These are phyloP conservation scores for Apostasia ramifera DNA, from an alignment of 106 monocot genomes.

Conservation along the genomic window DNA sequence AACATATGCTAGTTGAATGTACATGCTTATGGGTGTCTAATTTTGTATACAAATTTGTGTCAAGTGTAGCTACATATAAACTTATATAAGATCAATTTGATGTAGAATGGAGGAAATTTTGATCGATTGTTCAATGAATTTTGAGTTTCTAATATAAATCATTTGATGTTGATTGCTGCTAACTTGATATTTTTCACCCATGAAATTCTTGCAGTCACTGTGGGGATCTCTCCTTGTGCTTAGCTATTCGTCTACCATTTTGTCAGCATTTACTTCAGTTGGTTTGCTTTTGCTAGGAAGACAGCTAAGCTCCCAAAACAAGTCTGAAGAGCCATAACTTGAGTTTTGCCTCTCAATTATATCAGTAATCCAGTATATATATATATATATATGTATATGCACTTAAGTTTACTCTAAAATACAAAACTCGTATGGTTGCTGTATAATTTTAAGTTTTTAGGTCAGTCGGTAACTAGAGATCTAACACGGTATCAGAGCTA, in stretches of 20 bases:
- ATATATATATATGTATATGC: no score
- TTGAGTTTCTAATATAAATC: no score
- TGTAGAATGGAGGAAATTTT: not conserved
- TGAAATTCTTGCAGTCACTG: constrained; percentile 47
- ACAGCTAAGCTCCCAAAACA: constrained; percentile 37
- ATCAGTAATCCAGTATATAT: no score
- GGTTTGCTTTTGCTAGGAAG: constrained; percentile 60
- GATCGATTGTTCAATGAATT: no score
- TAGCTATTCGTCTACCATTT: constrained; percentile 38
- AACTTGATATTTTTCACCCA: not conserved
- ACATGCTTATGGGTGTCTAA: no score
- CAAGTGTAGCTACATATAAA: not conserved
- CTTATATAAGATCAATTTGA: not conserved
- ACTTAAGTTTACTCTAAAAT: no score
- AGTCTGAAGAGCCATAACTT: constrained; percentile 22
- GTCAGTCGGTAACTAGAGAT: no score
- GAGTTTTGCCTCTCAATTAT: not conserved
- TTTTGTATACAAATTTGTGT: not conserved
- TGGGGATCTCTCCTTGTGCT: constrained; percentile 57
- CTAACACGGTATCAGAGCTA: no score
- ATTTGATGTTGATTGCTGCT: not conserved
- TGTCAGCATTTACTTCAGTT: constrained; percentile 40
- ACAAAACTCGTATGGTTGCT: no score
- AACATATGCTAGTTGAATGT: no score
- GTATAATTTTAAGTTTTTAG: no score